These are phyloP conservation scores for Glycine tomentella DNA, from an alignment of 306 rosid genomes.

Conservation along the genomic window DNA sequence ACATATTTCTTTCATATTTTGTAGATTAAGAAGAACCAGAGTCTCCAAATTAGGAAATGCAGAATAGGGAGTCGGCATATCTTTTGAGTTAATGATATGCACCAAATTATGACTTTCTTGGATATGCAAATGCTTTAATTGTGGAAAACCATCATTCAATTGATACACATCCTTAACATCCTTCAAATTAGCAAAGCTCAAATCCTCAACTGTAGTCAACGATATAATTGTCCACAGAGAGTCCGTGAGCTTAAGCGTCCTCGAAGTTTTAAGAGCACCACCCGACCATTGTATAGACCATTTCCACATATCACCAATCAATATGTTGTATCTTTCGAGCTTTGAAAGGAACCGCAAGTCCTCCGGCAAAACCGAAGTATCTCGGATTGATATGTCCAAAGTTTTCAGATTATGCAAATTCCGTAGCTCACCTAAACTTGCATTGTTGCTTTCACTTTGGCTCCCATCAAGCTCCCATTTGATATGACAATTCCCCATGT, in stretches of 20 bases:
- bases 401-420: neutral
- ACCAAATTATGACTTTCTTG: neutral
- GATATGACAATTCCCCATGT: neutral
- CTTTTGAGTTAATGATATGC: neutral
- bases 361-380: neutral
- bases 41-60: neutral
- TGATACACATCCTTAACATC: neutral
- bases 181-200: neutral
- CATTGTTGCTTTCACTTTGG: neutral
- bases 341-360: neutral
- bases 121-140: neutral
- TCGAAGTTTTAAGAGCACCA: neutral
- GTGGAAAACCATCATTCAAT: conserved; percentile 18
- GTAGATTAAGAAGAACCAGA: neutral
- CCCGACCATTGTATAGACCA: neutral
- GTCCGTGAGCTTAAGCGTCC: neutral
- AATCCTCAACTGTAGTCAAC: neutral
- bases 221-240: neutral
- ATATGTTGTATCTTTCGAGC: neutral
- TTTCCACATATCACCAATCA: neutral
- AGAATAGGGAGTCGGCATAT: neutral
- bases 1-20: neutral
- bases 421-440: conserved; percentile 5
- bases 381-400: neutral
- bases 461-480: neutral